Evolutionary conservation across 257 asterid species (phyloP), one percentile per base, ranked within the genome.

Genomic region (Fraxinus quadrangulata): DNA sequence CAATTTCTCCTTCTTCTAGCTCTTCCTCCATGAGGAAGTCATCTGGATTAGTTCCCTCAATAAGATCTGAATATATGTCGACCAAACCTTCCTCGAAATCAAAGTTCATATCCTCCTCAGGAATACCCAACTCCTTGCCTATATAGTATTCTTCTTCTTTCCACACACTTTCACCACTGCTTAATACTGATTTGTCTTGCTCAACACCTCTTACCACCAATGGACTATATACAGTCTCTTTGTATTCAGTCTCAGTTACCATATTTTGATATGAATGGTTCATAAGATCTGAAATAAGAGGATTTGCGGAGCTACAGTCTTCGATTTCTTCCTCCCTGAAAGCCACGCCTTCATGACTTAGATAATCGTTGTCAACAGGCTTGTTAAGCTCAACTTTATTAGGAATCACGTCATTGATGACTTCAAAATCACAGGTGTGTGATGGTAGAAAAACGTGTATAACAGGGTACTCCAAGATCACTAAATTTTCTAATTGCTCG

Each of bases 391-490:
- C 86, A 66, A 47, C 76, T 72, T 77, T 85, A 7, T 5, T 72
- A 31, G 87, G 89, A 74, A 42, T 54, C 34, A 40, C 42, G 36
- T 85, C 83, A 6, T 81, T 78, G 56, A 90, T 67, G 23, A 93
- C 92, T 73, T 85, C 91, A 82, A 93, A 93, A 79, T 91, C 89
- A 77, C 51, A 77, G 82, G 67, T 83, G 73, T 89, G 94, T 1
- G 98, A 88, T 51, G 98, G 99, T 78, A 93, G 86, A 70, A 84
- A 90, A 80, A 93, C 91, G 67, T 89, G 89, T 84, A 95, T 84
- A 26, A 91, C 88, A 6, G 99, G 99, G 84, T 90, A 95, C 80
- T 95, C 99, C 69, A 93, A 79, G 72, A 95, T 81, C 70, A 77
- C 83, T 71, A 85, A 75, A 78, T 89, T 80, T 14, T 91, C 90